phyloP scores from a whole-genome alignment of 2,329 filamentous ascomycete genomes.

The Sporothrix curviconia region DNA sequence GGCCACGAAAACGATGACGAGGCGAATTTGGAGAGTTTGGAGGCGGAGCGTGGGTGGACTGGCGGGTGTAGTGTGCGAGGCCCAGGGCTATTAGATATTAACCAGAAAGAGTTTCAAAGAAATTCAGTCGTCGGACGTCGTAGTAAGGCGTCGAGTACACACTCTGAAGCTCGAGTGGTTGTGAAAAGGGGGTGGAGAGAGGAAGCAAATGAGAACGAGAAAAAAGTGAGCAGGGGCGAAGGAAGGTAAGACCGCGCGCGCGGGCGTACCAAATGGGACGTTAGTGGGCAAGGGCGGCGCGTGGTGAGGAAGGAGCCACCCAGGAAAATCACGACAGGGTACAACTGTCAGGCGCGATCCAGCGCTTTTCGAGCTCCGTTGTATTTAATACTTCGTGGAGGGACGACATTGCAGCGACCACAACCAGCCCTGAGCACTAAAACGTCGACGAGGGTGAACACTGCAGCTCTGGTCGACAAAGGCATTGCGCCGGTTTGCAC shows the following conservation, averaged over 20 bases:
- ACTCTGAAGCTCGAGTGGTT: not conserved
- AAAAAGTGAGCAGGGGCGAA: not conserved
- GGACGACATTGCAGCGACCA: too few relatives aligned
- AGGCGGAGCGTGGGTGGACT: not conserved
- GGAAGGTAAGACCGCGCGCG: not conserved
- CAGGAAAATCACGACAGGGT: too few relatives aligned
- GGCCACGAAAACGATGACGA: conserved; percentile 3
- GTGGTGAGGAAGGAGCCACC: not conserved
- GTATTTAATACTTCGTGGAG: too few relatives aligned
- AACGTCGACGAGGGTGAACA: too few relatives aligned
- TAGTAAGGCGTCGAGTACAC: not conserved
- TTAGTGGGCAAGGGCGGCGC: not conserved
- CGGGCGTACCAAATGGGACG: too few relatives aligned
- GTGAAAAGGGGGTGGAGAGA: conserved; percentile 6
- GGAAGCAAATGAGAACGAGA: not conserved
- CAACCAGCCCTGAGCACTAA: too few relatives aligned
- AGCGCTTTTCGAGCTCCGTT: too few relatives aligned
- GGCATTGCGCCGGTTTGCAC: too few relatives aligned
- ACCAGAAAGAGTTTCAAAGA: not conserved
- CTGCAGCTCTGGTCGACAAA: too few relatives aligned
- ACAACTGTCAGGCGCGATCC: too few relatives aligned
- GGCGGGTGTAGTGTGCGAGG: not conserved
- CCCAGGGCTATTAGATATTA: not conserved
- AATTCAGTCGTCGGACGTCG: not conserved
- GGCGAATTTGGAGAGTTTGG: not conserved